phyloP scores from a whole-genome alignment of 192 early-diverging fungal species.

The Rhizoclosmatium sp. region DNA sequence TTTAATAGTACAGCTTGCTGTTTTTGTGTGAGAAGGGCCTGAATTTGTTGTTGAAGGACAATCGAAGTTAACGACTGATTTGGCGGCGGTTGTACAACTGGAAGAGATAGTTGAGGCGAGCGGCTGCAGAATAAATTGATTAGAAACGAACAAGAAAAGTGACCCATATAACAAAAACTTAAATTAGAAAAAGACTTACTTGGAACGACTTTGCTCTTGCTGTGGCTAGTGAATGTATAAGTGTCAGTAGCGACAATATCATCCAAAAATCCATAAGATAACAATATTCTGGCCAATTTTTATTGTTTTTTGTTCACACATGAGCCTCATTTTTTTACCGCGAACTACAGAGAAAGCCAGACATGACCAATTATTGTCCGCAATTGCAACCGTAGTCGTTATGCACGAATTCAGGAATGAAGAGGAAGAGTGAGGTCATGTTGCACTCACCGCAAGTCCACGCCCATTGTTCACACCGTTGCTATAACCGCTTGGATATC shows the following conservation, averaged over 20 bases:
- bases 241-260: background rate
- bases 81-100: background rate
- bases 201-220: background rate
- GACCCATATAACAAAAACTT: background rate
- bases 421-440: too few species aligned
- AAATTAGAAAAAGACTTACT: background rate
- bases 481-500: background rate
- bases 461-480: background rate
- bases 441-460: background rate
- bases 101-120: background rate
- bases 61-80: constrained; percentile 1
- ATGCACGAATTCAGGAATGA: too few species aligned
- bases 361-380: too few species aligned
- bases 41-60: constrained; percentile 51
- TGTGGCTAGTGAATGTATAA: background rate
- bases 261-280: too few species aligned
- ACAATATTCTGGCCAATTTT: too few species aligned
- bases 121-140: background rate
- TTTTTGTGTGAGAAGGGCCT: constrained; percentile 50
- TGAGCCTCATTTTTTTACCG: too few species aligned
- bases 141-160: background rate
- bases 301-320: too few species aligned
- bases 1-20: constrained; percentile 42
- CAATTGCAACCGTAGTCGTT: too few species aligned
- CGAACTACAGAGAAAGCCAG: too few species aligned